A percentile compares a stretch with the other conserved stretches of the same genome.
Evolutionary conservation across 192 early-diverging fungal genomes (phyloP).

Genomic region (Chytriomyces sp.): DNA sequence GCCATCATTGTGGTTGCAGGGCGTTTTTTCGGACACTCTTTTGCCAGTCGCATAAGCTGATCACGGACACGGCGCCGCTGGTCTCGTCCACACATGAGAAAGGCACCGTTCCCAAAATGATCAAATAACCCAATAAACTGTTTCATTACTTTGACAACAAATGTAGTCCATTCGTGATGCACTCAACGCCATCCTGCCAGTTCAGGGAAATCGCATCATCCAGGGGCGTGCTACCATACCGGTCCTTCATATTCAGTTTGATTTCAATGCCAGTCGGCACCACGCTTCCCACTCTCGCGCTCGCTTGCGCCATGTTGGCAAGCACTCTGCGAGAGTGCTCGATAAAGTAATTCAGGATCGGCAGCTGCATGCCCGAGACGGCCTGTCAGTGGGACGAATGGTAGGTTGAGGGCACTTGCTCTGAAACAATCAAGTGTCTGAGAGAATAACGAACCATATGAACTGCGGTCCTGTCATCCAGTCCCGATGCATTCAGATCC

Average conservation of each 20-base stretch:
- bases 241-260: constrained; percentile 49
- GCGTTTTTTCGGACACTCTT: no score
- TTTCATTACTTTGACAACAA: neutral
- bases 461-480: constrained; percentile 69
- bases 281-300: neutral
- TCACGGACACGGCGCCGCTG: no score
- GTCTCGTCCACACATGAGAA: no score
- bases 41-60: no score
- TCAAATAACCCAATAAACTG: neutral
- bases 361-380: constrained; percentile 15
- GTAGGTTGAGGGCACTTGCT: neutral
- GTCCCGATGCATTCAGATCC: constrained; percentile 62
- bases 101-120: no score
- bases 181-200: constrained; percentile 23
- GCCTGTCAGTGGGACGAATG: constrained; percentile 1
- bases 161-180: constrained; percentile 16
- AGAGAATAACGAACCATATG: constrained; percentile 55
- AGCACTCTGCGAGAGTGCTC: constrained; percentile 20
- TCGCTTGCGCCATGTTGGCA: neutral
- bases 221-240: constrained; percentile 57
- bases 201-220: constrained; percentile 47
- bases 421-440: neutral
- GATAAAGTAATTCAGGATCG: constrained; percentile 23
- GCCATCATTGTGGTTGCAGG: no score
- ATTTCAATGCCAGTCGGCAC: constrained; percentile 37